These are phyloP conservation scores for Agrocybe pediades DNA, from an alignment of 768 basidiomycete genomes.

Conservation along the genomic window DNA sequence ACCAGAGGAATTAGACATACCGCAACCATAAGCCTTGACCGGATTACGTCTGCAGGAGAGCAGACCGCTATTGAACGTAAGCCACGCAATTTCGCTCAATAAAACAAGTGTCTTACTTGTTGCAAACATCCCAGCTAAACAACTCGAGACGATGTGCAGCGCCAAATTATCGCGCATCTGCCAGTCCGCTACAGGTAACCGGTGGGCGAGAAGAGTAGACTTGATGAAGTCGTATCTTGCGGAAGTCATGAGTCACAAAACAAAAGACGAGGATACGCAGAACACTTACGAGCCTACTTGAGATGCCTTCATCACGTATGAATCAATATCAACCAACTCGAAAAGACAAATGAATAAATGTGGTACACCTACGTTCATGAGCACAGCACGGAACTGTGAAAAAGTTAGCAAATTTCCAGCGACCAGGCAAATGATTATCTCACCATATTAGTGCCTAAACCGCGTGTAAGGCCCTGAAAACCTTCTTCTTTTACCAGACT, in stretches of 20 bases:
- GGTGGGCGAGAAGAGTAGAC: slow-evolving; percentile 48
- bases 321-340: slow-evolving; percentile 6
- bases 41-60: slow-evolving; percentile 76
- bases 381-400: slow-evolving; percentile 48
- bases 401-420: slow-evolving; percentile 18
- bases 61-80: slow-evolving; percentile 57
- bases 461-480: slow-evolving; percentile 64
- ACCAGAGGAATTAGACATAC: slow-evolving; percentile 38
- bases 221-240: slow-evolving; percentile 81
- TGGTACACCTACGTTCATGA: slow-evolving; percentile 68
- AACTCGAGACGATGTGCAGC: slow-evolving; percentile 69
- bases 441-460: slow-evolving; percentile 79
- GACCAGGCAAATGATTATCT: slow-evolving; percentile 17
- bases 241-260: neutral
- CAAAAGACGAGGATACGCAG: neutral
- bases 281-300: slow-evolving; percentile 80
- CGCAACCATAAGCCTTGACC: slow-evolving; percentile 77
- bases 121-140: slow-evolving; percentile 72
- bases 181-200: slow-evolving; percentile 56
- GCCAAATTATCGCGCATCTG: slow-evolving; percentile 66
- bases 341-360: no score
- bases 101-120: slow-evolving; percentile 54
- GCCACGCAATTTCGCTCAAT: slow-evolving; percentile 5
- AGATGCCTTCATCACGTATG: slow-evolving; percentile 49
- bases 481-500: slow-evolving; percentile 72